These are phyloP conservation scores for Cystobasidium sp. DNA, from an alignment of 1,284 basidiomycete species.

Conservation along the genomic window DNA sequence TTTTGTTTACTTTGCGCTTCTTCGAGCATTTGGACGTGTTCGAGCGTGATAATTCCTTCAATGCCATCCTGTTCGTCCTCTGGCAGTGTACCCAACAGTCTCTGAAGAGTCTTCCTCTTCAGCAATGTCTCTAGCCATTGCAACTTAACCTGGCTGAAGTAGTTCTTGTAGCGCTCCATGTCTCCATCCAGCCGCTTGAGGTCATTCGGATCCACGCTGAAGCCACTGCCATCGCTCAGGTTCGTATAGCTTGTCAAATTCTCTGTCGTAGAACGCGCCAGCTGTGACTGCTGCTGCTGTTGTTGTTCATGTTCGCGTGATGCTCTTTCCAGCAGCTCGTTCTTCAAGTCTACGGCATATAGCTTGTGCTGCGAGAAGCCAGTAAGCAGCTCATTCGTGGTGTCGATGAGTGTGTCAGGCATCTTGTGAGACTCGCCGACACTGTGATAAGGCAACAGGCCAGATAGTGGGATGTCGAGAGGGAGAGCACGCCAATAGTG, in stretches of 20 bases:
- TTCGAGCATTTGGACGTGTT: conserved; percentile 26
- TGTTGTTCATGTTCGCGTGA: conserved; percentile 23
- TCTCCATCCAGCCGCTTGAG: conserved; percentile 33
- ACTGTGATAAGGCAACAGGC: background rate
- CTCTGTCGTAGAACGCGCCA: conserved; percentile 39
- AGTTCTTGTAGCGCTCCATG: conserved; percentile 37
- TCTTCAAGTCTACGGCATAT: conserved; percentile 30
- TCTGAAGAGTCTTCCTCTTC: conserved; percentile 39
- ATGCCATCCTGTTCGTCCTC: conserved; percentile 37
- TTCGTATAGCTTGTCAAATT: conserved; percentile 42
- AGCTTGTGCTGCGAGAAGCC: conserved; percentile 32
- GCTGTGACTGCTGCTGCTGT: conserved; percentile 6
- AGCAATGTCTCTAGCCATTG: conserved; percentile 40
- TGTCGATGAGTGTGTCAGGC: conserved; percentile 15
- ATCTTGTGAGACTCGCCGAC: background rate
- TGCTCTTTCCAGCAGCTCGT: conserved; percentile 37
- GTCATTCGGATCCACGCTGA: conserved; percentile 38
- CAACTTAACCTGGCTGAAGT: conserved; percentile 43
- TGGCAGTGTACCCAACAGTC: conserved; percentile 20
- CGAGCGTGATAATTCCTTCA: conserved; percentile 31
- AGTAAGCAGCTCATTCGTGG: background rate
- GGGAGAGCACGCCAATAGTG: background rate
- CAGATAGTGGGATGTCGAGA: no score
- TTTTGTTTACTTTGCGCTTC: conserved; percentile 31
- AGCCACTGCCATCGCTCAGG: conserved; percentile 31